Base-by-base conservation (phyloP, 2,329 filamentous ascomycete genomes). In the Parastagonospora nodorum region DNA sequence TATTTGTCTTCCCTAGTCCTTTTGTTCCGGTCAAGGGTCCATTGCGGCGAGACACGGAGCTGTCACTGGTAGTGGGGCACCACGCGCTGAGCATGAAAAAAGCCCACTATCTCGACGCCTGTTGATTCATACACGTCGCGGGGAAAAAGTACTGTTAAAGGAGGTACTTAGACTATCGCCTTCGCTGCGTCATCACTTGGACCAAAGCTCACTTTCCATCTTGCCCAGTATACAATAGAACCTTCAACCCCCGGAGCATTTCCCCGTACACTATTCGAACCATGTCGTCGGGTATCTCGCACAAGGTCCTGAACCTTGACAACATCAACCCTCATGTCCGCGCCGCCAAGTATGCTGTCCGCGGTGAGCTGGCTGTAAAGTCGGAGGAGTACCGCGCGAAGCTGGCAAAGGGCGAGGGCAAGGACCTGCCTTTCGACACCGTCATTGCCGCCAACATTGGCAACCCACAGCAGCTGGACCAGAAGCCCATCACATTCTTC, bases 401-500 rank as follows among this genome's bases (percentile, higher is more conserved):
- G 67, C 80, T 97, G 55, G 75, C 74, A 51, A 79, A 82, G 53
- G 78, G 80, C 59, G 82, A 84, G 57, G 84, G 83, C 64, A 81
- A 77, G 74, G 71, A 77, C 68, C 82, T 97, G 43, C 93, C 94
- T 42, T 99, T 99, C 76, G 82, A 90, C 66, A 84, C 91, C 53
- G 88, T 99, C 75, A 93, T 99, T 78, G 92, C 90, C 57, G 94
- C 94, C 77, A 99, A 99, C 79, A 99, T 99, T 70, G 94, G 94
- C 71, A 99, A 99, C 80, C 94, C 94, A 4, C 94, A 99, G 78
- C 94, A 99, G 78, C 86, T 99, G 57, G 94, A 97, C 78, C 94
- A 99, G 83, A 95, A 97, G 82, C 94, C 94, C 68, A 93, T 99
- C 68, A 99, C 94, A 63, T 99, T 97, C 82, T 97, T 99, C 85